Percentiles rank a stretch among this genome's conserved stretches.
These are phyloP conservation scores for Saturnispora gosingensis DNA, from an alignment of 805 yeast species.

Conservation along the genomic window DNA sequence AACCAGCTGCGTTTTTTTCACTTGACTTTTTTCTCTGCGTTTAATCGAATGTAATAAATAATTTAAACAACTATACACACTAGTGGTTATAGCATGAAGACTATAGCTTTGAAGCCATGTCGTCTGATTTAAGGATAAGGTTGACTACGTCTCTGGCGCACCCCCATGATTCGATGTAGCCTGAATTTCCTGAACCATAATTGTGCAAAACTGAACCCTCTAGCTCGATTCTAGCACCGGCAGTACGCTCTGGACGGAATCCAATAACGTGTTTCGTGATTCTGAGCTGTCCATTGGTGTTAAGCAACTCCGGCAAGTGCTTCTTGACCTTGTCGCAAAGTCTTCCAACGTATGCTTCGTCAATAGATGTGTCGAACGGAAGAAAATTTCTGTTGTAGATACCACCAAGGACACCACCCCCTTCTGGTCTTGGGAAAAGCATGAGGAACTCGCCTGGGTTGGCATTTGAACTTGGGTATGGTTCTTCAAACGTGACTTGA, in stretches of 20 bases:
- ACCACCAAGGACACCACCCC: constrained; percentile 60
- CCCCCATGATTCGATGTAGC: constrained; percentile 41
- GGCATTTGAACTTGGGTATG: constrained; percentile 22
- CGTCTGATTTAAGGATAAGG: constrained; percentile 1
- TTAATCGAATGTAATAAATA: neutral
- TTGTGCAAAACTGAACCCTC: constrained; percentile 40
- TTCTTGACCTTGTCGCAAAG: constrained; percentile 34
- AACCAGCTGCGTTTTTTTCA: neutral
- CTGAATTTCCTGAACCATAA: constrained; percentile 39
- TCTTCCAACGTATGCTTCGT: constrained; percentile 39
- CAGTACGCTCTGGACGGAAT: constrained; percentile 54
- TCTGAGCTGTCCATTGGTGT: constrained; percentile 26
- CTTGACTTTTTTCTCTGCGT: neutral
- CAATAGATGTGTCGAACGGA: constrained; percentile 25
- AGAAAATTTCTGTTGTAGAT: constrained; percentile 21
- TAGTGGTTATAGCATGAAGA: neutral
- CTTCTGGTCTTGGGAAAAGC: constrained; percentile 59
- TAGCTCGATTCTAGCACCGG: constrained; percentile 41
- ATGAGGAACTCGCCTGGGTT: constrained; percentile 41
- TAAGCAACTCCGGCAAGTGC: constrained; percentile 44
- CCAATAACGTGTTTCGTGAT: constrained; percentile 52
- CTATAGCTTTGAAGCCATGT: constrained; percentile 1
- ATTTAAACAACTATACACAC: neutral
- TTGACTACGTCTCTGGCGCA: constrained; percentile 30
- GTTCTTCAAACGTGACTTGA: constrained; percentile 28